These are phyloP conservation scores for Ceratobasidium sp. DNA, from an alignment of 1,284 basidiomycete genomes.

Conservation along the genomic window DNA sequence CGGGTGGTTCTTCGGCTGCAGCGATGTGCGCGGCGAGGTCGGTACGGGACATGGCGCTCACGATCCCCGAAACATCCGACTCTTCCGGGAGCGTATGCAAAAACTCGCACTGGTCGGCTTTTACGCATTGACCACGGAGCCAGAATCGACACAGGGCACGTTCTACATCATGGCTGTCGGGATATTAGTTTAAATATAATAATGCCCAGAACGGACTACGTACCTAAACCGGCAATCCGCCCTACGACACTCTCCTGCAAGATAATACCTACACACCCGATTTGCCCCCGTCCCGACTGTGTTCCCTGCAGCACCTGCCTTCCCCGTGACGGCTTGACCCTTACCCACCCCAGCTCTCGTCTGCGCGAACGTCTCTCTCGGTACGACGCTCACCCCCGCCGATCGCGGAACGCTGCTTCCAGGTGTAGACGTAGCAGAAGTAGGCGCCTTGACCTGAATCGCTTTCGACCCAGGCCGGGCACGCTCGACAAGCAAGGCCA, in stretches of 20 bases:
- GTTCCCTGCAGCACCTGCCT: not conserved
- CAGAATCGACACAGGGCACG: conserved; percentile 96
- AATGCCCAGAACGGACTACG: conserved; percentile 49
- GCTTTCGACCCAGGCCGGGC: conserved; percentile 56
- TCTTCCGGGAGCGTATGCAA: conserved; percentile 87
- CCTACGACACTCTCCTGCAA: conserved; percentile 94
- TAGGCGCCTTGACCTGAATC: conserved; percentile 30
- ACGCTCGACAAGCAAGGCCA: conserved; percentile 90
- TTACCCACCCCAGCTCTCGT: conserved; percentile 16
- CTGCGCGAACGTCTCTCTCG: conserved; percentile 46
- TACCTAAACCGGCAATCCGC: conserved; percentile 98
- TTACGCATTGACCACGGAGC: conserved; percentile 95
- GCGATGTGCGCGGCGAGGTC: conserved; percentile 62
- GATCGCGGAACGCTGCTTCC: conserved; percentile 18
- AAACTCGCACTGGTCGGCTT: conserved; percentile 91
- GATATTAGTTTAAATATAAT: conserved; percentile 6
- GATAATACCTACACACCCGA: conserved; percentile 91
- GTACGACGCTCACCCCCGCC: conserved; percentile 46
- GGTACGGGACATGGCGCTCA: conserved; percentile 74
- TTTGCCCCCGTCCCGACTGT: conserved; percentile 42
- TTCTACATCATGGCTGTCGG: conserved; percentile 83
- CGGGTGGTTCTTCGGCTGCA: conserved; percentile 58
- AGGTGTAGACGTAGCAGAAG: not conserved
- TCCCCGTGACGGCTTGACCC: conserved; percentile 12
- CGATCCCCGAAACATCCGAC: conserved; percentile 72